These are phyloP conservation scores for Blastobotrys parvus DNA, from an alignment of 805 yeast genomes.

Conservation along the genomic window DNA sequence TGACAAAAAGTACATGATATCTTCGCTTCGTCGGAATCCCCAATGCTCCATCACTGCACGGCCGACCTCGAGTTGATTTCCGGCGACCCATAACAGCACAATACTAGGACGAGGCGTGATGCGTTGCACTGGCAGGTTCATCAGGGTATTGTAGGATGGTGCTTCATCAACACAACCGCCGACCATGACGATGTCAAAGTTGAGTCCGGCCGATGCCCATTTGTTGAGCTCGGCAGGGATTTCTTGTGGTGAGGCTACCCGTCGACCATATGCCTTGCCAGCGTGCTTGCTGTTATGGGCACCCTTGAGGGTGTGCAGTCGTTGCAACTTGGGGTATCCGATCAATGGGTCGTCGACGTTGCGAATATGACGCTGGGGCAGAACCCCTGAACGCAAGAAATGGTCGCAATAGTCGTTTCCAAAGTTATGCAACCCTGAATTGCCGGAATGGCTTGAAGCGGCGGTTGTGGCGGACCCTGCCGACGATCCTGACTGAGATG, in stretches of 20 bases:
- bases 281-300: constrained; percentile 47
- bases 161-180: constrained; percentile 78
- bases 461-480: not conserved
- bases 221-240: constrained; percentile 48
- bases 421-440: constrained; percentile 20
- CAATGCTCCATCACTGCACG: constrained; percentile 39
- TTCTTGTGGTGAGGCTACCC: constrained; percentile 38
- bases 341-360: constrained; percentile 60
- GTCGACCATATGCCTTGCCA: constrained; percentile 57
- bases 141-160: constrained; percentile 51
- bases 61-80: constrained; percentile 55
- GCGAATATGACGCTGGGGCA: constrained; percentile 57
- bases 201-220: constrained; percentile 54
- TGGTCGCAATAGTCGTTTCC: constrained; percentile 71
- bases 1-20: constrained; percentile 72
- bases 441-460: not conserved
- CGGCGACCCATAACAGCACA: constrained; percentile 80
- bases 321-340: constrained; percentile 81
- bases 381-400: constrained; percentile 51
- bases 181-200: constrained; percentile 86
- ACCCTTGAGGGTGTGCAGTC: constrained; percentile 55
- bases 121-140: constrained; percentile 60
- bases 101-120: constrained; percentile 82
- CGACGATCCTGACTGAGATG: no score
- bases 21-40: constrained; percentile 84